Conservation (phyloP, 306 rosid species). For the Biancaea sappan region DNA sequence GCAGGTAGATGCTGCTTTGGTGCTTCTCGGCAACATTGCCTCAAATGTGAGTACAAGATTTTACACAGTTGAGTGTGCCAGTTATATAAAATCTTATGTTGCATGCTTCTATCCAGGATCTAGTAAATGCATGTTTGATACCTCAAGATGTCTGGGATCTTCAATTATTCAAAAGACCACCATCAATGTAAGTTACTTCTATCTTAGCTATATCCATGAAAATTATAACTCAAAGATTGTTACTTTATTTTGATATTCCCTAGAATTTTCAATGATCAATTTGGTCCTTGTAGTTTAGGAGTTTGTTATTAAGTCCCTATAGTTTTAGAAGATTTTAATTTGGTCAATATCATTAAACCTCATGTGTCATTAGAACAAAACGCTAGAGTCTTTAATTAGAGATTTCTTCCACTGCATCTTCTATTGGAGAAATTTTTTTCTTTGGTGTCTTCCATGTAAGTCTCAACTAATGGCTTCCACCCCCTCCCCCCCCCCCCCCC, state of each 20-base stretch:
- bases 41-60: constrained; percentile 66
- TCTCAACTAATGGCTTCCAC: too few species aligned
- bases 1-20: constrained; percentile 87
- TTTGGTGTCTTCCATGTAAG: too few species aligned
- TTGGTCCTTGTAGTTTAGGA: background rate
- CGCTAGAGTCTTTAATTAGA: too few species aligned
- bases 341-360: background rate
- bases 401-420: too few species aligned
- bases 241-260: background rate
- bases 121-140: constrained; percentile 52
- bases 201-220: constrained; percentile 6
- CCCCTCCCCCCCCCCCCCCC: too few species aligned
- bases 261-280: background rate
- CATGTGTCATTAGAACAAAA: too few species aligned
- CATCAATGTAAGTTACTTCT: constrained; percentile 66
- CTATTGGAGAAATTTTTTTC: too few species aligned
- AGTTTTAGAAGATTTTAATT: background rate
- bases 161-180: constrained; percentile 69
- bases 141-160: constrained; percentile 97
- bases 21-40: constrained; percentile 79
- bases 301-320: background rate
- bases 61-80: constrained; percentile 16
- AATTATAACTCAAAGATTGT: constrained; percentile 18
- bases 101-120: constrained; percentile 63
- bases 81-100: constrained; percentile 31